phyloP scores from a whole-genome alignment of 176 grass and related monocot genomes.

The barley (Hordeum vulgare) region MorexV3_pseudomolecules_assembly NC_058522.1:134327813-134328312 shows the following conservation, averaged over 20 bases:
- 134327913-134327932: not conserved
- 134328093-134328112: conserved; percentile 15
- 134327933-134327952: not conserved
- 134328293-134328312: not conserved
- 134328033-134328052: conserved; percentile 30
- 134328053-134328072: conserved; percentile 16
- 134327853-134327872: not conserved
- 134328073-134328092: not conserved
- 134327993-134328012: conserved; percentile 28
- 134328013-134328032: conserved; percentile 12
- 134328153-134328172: not conserved
- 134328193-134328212: not conserved
- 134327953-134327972: not conserved
- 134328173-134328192: too few relatives aligned
- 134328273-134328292: not conserved
- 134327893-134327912: not conserved
- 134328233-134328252: not conserved
- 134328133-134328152: not conserved
- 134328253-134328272: not conserved
- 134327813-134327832: conserved; percentile 34
- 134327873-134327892: conserved; percentile 6
- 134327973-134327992: not conserved
- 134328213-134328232: not conserved
- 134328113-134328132: not conserved
- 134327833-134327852: not conserved